A percentile compares a stretch with the other conserved stretches of the same genome.
Conservation (phyloP, 306 rosid genomes). For the Sechiopsis laciniata region DNA sequence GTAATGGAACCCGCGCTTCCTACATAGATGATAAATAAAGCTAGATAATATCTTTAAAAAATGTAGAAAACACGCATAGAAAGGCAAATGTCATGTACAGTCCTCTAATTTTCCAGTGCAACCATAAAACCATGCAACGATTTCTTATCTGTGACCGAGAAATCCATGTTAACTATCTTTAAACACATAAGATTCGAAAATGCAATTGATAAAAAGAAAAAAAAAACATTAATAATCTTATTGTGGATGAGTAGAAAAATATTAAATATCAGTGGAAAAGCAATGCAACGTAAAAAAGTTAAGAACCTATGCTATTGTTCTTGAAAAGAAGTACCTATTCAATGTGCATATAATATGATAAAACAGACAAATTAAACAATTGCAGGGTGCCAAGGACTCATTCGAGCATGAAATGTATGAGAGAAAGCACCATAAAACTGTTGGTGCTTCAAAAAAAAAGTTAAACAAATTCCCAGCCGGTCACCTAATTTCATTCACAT, state of each 20-base stretch:
- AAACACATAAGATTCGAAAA: slow-evolving; percentile 4
- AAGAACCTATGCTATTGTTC: neutral
- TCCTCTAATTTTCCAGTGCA: slow-evolving; percentile 12
- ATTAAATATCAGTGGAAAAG: neutral
- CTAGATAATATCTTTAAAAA: slow-evolving; percentile 5
- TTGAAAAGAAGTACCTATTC: neutral
- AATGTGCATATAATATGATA: neutral
- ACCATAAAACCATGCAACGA: neutral
- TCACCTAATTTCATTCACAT: neutral
- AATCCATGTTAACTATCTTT: neutral
- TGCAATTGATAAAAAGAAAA: too few relatives aligned
- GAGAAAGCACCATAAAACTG: neutral
- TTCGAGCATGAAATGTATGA: neutral
- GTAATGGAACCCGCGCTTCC: slow-evolving; percentile 90
- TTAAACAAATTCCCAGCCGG: slow-evolving; percentile 10
- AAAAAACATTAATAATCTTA: neutral
- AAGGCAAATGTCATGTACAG: neutral
- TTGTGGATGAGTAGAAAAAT: neutral
- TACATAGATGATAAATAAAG: slow-evolving; percentile 30
- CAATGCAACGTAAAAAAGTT: neutral
- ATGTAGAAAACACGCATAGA: neutral
- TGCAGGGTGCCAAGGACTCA: neutral
- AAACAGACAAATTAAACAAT: neutral
- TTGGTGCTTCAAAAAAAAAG: neutral
- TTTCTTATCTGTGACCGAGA: slow-evolving; percentile 9